These are phyloP conservation scores for Botrytis hyacinthi DNA, from an alignment of 2,329 filamentous ascomycete species.

Conservation along the genomic window DNA sequence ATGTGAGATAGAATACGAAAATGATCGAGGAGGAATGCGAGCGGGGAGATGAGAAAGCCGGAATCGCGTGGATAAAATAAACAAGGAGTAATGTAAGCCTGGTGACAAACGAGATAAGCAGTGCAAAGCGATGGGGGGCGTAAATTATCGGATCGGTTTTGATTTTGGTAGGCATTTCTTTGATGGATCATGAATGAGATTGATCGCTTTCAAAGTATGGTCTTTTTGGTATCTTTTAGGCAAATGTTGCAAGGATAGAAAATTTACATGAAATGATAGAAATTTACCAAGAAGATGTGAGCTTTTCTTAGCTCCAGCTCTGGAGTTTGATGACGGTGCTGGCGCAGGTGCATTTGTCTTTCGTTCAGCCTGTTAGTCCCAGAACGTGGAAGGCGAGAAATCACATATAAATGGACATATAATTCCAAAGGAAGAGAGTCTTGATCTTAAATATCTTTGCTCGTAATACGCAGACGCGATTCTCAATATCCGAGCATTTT, in stretches of 20 bases:
- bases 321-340: background rate
- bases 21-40: background rate
- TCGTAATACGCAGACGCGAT: background rate
- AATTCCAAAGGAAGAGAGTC: background rate
- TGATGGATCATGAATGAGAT: conserved; percentile 12
- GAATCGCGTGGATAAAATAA: background rate
- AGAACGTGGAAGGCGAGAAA: background rate
- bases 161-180: conserved; percentile 6
- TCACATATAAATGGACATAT: background rate
- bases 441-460: background rate
- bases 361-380: background rate
- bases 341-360: background rate
- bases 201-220: background rate
- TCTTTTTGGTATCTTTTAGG: conserved; percentile 1
- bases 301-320: background rate
- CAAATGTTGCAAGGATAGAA: conserved; percentile 6
- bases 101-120: background rate
- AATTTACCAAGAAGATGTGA: background rate
- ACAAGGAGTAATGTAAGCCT: conserved; percentile 2
- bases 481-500: background rate
- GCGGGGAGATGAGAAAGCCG: background rate
- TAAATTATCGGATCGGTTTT: conserved; percentile 4
- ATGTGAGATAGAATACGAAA: conserved; percentile 28
- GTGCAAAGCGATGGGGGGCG: background rate
- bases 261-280: background rate